A percentile compares a stretch with the other conserved stretches of the same genome.
Evolutionary conservation across 176 grass and related monocot genomes (phyloP).

Genomic region (Eleusine coracana): DNA sequence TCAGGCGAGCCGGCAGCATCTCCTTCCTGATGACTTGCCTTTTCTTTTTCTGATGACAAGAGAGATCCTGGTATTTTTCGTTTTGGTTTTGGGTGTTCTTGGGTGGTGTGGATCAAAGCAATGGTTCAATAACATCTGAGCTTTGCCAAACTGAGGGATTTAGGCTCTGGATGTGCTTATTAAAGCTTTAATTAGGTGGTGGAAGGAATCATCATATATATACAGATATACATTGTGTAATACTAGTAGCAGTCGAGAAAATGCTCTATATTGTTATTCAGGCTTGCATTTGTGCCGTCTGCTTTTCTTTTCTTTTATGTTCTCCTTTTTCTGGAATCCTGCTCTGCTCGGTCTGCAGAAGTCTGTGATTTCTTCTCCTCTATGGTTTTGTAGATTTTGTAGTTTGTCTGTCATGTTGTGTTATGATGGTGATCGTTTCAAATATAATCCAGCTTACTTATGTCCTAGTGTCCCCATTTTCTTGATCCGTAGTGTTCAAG

Average conservation of each 20-base stretch:
- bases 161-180: neutral
- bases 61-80: neutral
- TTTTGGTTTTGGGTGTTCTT: neutral
- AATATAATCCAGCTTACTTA: neutral
- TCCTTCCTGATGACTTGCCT: neutral
- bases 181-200: neutral
- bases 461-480: neutral
- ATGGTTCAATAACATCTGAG: constrained; percentile 20
- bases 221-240: neutral
- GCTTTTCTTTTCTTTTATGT: too few relatives aligned
- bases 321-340: constrained; percentile 9
- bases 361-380: neutral
- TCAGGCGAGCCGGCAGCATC: neutral
- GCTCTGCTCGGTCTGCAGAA: constrained; percentile 2
- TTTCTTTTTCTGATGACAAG: neutral
- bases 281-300: neutral
- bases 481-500: neutral
- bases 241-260: constrained; percentile 10
- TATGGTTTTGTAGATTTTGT: neutral
- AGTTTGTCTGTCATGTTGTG: neutral
- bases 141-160: constrained; percentile 13
- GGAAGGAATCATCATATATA: constrained; percentile 15
- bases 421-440: neutral
- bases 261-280: constrained; percentile 15
- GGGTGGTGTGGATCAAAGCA: constrained; percentile 12